Percentiles rank a stretch among this genome's conserved stretches.
These are phyloP conservation scores for Pisolithus sp. DNA, from an alignment of 768 basidiomycete genomes.

Conservation along the genomic window DNA sequence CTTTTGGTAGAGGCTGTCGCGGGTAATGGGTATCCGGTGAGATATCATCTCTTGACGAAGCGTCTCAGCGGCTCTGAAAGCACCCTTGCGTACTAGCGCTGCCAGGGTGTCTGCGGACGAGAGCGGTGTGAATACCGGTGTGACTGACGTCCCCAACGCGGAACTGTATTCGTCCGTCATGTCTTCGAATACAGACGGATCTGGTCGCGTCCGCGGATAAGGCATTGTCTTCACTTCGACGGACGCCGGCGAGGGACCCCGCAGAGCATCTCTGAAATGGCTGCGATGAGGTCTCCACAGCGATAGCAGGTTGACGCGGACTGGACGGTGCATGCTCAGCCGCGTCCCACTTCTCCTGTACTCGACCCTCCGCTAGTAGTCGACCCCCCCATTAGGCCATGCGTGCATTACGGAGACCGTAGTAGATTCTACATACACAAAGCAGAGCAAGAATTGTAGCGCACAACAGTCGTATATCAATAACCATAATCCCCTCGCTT, in stretches of 20 bases:
- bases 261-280: slow-evolving; percentile 20
- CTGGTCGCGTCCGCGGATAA: slow-evolving; percentile 27
- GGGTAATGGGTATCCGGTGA: slow-evolving; percentile 32
- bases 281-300: slow-evolving; percentile 15
- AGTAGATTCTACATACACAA: slow-evolving; percentile 1
- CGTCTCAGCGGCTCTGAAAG: slow-evolving; percentile 25
- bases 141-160: slow-evolving; percentile 1
- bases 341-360: too few species aligned
- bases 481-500: slow-evolving; percentile 17
- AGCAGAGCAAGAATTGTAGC: background rate
- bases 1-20: slow-evolving; percentile 29
- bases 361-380: too few species aligned
- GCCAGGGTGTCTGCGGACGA: slow-evolving; percentile 19
- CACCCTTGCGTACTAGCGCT: slow-evolving; percentile 14
- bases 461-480: slow-evolving; percentile 17
- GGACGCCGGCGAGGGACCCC: slow-evolving; percentile 30
- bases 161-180: slow-evolving; percentile 28
- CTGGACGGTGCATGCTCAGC: slow-evolving; percentile 3
- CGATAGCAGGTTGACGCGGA: slow-evolving; percentile 10
- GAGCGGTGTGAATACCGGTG: slow-evolving; percentile 15
- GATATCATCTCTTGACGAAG: slow-evolving; percentile 36
- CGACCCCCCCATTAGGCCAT: too few species aligned
- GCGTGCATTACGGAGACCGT: background rate
- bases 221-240: slow-evolving; percentile 29
- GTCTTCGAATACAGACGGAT: slow-evolving; percentile 33